Conservation (phyloP, 192 early-diverging fungal species). For the Geranomyces variabilis region DNA sequence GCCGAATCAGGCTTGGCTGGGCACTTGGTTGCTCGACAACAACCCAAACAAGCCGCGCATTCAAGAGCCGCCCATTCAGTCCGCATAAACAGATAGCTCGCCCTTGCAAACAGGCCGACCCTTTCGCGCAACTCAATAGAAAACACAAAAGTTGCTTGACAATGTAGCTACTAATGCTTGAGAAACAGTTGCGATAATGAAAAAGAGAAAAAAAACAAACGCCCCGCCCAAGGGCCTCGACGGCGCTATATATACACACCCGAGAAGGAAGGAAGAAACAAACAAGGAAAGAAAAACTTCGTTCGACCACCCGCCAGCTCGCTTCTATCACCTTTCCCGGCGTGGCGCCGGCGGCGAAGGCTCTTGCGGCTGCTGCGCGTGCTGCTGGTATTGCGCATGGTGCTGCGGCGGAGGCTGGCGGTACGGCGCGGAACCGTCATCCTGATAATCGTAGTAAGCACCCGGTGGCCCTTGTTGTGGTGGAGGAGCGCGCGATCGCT, state of each 20-base stretch:
- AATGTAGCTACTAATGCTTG: no score
- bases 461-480: neutral
- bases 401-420: neutral
- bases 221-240: no score
- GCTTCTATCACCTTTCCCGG: no score
- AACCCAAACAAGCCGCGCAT: constrained; percentile 53
- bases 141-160: no score
- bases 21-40: constrained; percentile 52
- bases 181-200: no score
- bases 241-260: no score
- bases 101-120: no score
- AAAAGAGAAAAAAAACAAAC: no score
- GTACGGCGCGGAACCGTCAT: neutral
- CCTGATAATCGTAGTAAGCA: neutral
- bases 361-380: constrained; percentile 22
- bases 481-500: neutral
- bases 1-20: constrained; percentile 40
- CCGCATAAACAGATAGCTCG: neutral
- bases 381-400: constrained; percentile 16
- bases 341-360: neutral
- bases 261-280: no score
- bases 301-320: no score
- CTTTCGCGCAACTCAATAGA: no score
- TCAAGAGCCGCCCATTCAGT: constrained; percentile 26
- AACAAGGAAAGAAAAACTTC: no score